Base-by-base conservation (phyloP, 164 flowering plant species). In the Brasenia schreberi region DNA sequence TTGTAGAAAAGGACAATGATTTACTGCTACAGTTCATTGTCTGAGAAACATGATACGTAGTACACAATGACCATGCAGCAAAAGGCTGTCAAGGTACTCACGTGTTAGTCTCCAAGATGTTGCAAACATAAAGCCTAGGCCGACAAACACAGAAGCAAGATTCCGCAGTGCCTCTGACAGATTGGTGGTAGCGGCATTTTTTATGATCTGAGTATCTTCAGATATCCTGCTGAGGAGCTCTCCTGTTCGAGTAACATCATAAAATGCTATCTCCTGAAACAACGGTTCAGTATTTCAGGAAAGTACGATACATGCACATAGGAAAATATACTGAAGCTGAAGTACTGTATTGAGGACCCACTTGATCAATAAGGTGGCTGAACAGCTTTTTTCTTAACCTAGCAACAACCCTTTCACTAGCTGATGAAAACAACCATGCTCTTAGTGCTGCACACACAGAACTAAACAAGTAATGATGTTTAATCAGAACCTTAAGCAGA, bases 351-450 rank as follows among this genome's bases (percentile, higher is more conserved):
- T 45, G 11, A 45, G 42, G 62, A 18, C 77, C 71, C 43, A 88
- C 99, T 79, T 95, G 99, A 39, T 76, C 66, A 58, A 92, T 63
- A 64, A 95, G 94, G 78, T 95, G 99, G 70, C 81, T 80, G 76
- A 90, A 90, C 65, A 95, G 76, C 64, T 76, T 79, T 79, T 82
- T 92, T 70, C 99, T 85, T 70, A 95, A 69, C 12, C 97, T 80
- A 67, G 97, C 97, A 70, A 92, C 99, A 66, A 92, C 97, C 74
- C 94, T 90, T 76, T 95, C 99, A 76, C 99, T 95, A 14, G 97
- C 96, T 66, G 97, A 84, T 68, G 87, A 71, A 79, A 95, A 95
- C 71, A 95, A 66, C 99, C 98, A 95, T 67, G 98, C 90, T 16
- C 95, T 84, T 68, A 92, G 70, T 68, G 91, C 94, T 60, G 97